phyloP scores from a whole-genome alignment of 1,139 yeast genomes.

The Blastobotrys persicus region DNA sequence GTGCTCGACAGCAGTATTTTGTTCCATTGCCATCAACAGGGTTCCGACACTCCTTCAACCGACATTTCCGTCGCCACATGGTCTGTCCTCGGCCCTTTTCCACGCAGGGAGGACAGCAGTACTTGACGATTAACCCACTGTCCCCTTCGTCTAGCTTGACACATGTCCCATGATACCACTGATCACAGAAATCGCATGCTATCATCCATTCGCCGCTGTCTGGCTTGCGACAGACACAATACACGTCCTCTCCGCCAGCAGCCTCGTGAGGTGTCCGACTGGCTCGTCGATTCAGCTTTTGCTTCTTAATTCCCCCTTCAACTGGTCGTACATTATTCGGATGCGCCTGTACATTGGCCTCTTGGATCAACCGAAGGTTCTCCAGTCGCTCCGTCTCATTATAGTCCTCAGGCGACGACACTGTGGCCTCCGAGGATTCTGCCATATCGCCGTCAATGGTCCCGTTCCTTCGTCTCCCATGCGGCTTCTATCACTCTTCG shows the following conservation, averaged over 20 bases:
- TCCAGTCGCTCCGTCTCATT: constrained; percentile 9
- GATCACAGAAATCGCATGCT: constrained; percentile 92
- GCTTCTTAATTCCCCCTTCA: constrained; percentile 1
- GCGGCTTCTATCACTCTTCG: no score
- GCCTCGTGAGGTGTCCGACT: constrained; percentile 1
- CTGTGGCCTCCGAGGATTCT: constrained; percentile 10
- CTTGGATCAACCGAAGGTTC: constrained; percentile 8
- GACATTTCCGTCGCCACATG: constrained; percentile 73
- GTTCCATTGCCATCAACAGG: constrained; percentile 50
- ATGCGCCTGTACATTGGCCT: constrained; percentile 10
- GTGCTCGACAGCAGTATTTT: constrained; percentile 74
- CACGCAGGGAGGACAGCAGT: constrained; percentile 73
- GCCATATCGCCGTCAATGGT: background rate
- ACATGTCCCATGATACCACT: constrained; percentile 89
- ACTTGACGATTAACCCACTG: constrained; percentile 59
- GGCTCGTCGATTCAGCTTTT: constrained; percentile 2
- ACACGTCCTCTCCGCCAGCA: constrained; percentile 47
- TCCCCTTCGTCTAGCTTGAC: constrained; percentile 57
- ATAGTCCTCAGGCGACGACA: constrained; percentile 10
- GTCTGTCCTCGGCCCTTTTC: constrained; percentile 42
- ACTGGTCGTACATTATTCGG: constrained; percentile 6
- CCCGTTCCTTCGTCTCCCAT: background rate
- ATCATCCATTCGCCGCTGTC: constrained; percentile 82
- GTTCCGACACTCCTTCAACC: constrained; percentile 55
- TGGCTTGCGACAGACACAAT: constrained; percentile 74